Percentiles rank a stretch among this genome's conserved stretches.
These are phyloP conservation scores for Metschnikowia reukaufii DNA, from an alignment of 805 yeast genomes.

Conservation along the genomic window DNA sequence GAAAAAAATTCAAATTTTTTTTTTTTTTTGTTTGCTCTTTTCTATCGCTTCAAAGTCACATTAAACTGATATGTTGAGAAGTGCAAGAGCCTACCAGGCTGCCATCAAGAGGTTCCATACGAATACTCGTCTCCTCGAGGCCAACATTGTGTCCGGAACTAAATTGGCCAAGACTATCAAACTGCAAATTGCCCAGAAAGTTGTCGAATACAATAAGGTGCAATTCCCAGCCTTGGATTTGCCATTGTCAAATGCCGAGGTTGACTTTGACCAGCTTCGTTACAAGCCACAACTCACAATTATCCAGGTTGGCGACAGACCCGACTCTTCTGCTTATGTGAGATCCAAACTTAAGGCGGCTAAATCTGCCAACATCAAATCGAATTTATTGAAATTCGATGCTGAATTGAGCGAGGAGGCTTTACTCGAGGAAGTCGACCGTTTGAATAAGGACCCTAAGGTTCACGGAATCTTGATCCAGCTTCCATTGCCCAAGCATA, in stretches of 20 bases:
- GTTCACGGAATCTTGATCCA: constrained; percentile 90
- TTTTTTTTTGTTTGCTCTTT: background rate
- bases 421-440: constrained; percentile 56
- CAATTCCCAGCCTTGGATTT: constrained; percentile 25
- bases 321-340: constrained; percentile 90
- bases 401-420: constrained; percentile 61
- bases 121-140: constrained; percentile 25
- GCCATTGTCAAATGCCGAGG: constrained; percentile 18
- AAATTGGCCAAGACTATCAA: constrained; percentile 41
- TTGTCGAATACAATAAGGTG: constrained; percentile 34
- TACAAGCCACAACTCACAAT: constrained; percentile 79
- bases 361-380: constrained; percentile 71
- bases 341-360: constrained; percentile 91
- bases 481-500: constrained; percentile 80
- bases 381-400: constrained; percentile 63
- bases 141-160: constrained; percentile 43
- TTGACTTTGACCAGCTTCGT: constrained; percentile 30
- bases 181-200: constrained; percentile 39
- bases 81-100: constrained; percentile 13
- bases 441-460: constrained; percentile 67
- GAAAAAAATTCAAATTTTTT: background rate
- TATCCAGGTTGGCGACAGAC: constrained; percentile 86
- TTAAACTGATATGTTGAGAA: constrained; percentile 11
- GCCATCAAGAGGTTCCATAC: constrained; percentile 15
- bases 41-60: background rate